Evolutionary conservation across 192 early-diverging fungal species (phyloP), one percentile per base, ranked within the genome.

Genomic region (Coemansia reversa): DNA sequence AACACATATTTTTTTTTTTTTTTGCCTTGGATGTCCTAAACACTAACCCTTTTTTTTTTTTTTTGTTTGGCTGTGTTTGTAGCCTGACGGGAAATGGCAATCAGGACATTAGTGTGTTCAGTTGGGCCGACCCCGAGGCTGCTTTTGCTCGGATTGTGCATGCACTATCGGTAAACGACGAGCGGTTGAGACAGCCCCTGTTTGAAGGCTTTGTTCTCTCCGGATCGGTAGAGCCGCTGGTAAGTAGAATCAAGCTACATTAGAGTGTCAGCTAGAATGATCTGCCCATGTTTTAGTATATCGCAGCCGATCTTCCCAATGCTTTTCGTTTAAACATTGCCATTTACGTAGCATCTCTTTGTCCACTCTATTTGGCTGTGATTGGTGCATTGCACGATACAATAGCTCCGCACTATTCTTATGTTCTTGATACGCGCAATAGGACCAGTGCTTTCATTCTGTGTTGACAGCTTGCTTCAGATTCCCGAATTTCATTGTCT

Each of bases 131-230:
- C 49, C 57, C 72, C 56, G 72, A 65, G 58, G 51, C 62, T 2
- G 72, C 67, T 4, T 80, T 60, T 60, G 62, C 27, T 32, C 55
- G 57, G 45, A 62, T 80, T 63, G 72, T 59, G 51, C 51, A 62
- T 48, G 78, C 69, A 51, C 69, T 81, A 22, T 58, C 69, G 14
- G 69, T 81, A 33, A 47, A 56, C 22, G 60, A 70, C 30, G 52
- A 75, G 42, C 57, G 47, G 6, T 55, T 75, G 51, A 50, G 78
- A 14, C 66, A 49, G 55, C 55, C 60, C 8, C 56, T 81, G 58
- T 75, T 81, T 72, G 78, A 81, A 22, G 78, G 78, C 20, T 53
- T 81, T 22, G 78, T 81, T 18, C 55, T 62, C 48, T 61, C 78
- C n/a, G 78, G 78, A 51, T 72, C 78, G 52, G 51, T 69, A 14